Evolutionary conservation across 73 alveolate species (phyloP).

Genomic region (Tetrahymena thermophila): DNA sequence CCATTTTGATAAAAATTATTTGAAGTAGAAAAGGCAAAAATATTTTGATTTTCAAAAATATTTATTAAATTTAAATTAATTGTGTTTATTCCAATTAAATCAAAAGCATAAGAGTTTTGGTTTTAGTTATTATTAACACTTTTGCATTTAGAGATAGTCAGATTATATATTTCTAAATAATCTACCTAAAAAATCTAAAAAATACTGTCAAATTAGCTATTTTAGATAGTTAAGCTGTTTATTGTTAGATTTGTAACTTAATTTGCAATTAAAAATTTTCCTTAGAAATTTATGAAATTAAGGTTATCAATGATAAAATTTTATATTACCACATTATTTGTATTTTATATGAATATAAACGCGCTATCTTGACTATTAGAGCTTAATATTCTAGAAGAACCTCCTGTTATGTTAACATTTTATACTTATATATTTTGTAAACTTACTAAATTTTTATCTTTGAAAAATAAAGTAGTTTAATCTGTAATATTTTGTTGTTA

Average conservation of each 20-base stretch:
- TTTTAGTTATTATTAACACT: not conserved
- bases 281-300: not conserved
- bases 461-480: not conserved
- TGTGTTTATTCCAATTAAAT: not conserved
- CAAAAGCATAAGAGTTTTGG: not conserved
- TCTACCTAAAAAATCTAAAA: not conserved
- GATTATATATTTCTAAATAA: not conserved
- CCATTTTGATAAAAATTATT: not conserved
- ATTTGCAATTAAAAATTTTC: not conserved
- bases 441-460: not conserved
- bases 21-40: not conserved
- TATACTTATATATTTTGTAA: not conserved
- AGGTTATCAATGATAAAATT: not conserved
- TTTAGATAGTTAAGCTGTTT: not conserved
- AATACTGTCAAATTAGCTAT: not conserved
- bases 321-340: not conserved
- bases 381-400: not conserved
- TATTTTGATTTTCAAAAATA: not conserved
- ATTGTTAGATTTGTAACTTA: not conserved
- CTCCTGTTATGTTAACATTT: not conserved
- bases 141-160: not conserved
- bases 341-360: not conserved
- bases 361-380: not conserved
- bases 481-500: not conserved
- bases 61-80: not conserved